Base-by-base conservation (phyloP, 805 yeast genomes). In the Tanozyma kutaoensis region DNA sequence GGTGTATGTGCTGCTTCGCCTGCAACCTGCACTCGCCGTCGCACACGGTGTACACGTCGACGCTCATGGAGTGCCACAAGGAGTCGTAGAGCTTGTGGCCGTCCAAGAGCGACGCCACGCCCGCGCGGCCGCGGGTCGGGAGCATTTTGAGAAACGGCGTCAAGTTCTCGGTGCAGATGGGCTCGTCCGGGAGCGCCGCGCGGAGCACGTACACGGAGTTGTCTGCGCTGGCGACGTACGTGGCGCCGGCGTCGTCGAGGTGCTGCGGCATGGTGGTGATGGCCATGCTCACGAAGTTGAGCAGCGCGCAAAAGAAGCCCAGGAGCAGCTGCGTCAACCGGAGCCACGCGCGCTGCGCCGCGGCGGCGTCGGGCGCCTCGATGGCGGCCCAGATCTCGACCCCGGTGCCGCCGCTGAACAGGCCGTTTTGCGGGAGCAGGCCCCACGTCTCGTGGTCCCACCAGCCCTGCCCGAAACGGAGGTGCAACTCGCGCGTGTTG, bases 381-480 rank as follows among this genome's bases (percentile, higher is more conserved):
- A 91, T 66, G 22, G 72, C 62, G 0, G 96, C 86, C 85, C 93
- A 85, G 8, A 91, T 43, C 50, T 91, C 98, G 11, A 88, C 94
- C 25, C 98, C 98, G 3, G 88, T 78, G 3, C 97, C 97, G 17
- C 98, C 98, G 28, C 85, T 65, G 30, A 54, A 55, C 9, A 50
- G 43, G 1, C 98, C 98, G 36, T 71, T 55, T 24, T 56, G 52
- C 0, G 96, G 95, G 22, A 82, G 59, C 24, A 61, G 55, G 1
- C 97, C 97, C 93, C 95, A 91, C 6, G 64, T 57, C 32, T 77
- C 81, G 1, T 86, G 58, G 44, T 91, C 95, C 88, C 95, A 91
- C 74, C 85, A 79, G 0, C 98, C 98, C 49, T 82, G 93, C 2
- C 93, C 69, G 45, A 91, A 91, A 29, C 96, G 57, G 33, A 91